Evolutionary conservation across 148 eudicot genomes (phyloP).

Genomic region (Rhododendron mucronatum): DNA sequence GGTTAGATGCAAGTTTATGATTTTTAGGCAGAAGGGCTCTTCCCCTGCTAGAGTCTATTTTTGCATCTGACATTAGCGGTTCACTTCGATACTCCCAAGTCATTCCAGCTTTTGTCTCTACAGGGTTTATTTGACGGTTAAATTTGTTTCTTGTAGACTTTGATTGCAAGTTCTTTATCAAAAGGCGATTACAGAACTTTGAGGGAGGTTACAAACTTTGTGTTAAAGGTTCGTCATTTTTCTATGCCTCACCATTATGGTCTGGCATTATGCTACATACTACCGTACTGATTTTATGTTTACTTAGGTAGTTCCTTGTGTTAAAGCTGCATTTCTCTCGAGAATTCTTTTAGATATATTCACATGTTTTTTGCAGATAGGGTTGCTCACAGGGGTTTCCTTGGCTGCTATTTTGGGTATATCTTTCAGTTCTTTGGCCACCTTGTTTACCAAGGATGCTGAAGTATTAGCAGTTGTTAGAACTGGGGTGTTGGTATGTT

Average conservation of each 20-base stretch:
- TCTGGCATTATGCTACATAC: neutral
- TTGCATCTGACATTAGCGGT: neutral
- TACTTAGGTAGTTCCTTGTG: neutral
- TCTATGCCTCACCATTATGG: neutral
- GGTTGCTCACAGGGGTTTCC: slow-evolving; percentile 53
- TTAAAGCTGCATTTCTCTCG: neutral
- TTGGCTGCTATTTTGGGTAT: slow-evolving; percentile 66
- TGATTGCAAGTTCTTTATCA: slow-evolving; percentile 75
- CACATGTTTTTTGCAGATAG: slow-evolving; percentile 45
- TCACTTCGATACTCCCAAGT: neutral
- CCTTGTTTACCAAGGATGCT: slow-evolving; percentile 66
- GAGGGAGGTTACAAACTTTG: slow-evolving; percentile 63
- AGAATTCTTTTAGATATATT: neutral
- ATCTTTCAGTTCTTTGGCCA: slow-evolving; percentile 62
- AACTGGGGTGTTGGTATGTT: slow-evolving; percentile 69
- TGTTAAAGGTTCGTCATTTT: slow-evolving; percentile 51
- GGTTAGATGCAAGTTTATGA: neutral
- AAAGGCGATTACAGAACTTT: slow-evolving; percentile 56
- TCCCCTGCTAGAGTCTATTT: neutral
- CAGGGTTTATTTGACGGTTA: neutral
- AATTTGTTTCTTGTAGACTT: slow-evolving; percentile 45
- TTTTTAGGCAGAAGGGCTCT: neutral
- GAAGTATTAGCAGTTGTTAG: slow-evolving; percentile 59
- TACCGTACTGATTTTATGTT: neutral
- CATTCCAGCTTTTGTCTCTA: neutral